Evolutionary conservation across 176 grass and related monocot genomes (phyloP).

Genomic region (Carex myosuroides): DNA sequence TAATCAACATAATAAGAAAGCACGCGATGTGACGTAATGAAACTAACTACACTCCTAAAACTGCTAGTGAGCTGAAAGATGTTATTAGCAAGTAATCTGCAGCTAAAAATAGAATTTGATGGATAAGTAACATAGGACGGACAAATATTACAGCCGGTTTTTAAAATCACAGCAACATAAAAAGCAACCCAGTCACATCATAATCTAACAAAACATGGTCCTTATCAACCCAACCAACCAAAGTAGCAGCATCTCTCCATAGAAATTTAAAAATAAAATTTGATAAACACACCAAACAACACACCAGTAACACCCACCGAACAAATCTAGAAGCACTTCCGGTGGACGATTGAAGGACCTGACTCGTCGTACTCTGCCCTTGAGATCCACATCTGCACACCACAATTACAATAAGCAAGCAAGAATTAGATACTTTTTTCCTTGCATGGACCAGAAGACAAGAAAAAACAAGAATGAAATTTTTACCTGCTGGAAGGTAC

Average conservation of each 20-base stretch:
- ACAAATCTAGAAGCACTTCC: conserved; percentile 85
- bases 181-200: conserved; percentile 15
- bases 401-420: background rate
- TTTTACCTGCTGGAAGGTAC: conserved; percentile 89
- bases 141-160: conserved; percentile 22
- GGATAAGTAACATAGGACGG: background rate
- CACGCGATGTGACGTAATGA: background rate
- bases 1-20: too few relatives aligned
- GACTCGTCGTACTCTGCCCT: conserved; percentile 95
- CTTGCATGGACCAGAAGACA: conserved; percentile 2
- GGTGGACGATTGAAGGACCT: conserved; percentile 87
- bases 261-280: conserved; percentile 3
- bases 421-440: too few relatives aligned
- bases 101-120: conserved; percentile 11
- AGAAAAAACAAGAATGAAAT: background rate
- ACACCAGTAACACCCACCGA: background rate
- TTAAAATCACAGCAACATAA: conserved; percentile 22
- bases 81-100: background rate
- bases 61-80: background rate
- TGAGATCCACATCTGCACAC: conserved; percentile 86
- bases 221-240: conserved; percentile 13
- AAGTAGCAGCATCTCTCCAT: conserved; percentile 11
- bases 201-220: conserved; percentile 25
- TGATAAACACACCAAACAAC: conserved; percentile 25
- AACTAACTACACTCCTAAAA: background rate